These are phyloP conservation scores for Dissophora globulifera DNA, from an alignment of 192 early-diverging fungal genomes.

Conservation along the genomic window DNA sequence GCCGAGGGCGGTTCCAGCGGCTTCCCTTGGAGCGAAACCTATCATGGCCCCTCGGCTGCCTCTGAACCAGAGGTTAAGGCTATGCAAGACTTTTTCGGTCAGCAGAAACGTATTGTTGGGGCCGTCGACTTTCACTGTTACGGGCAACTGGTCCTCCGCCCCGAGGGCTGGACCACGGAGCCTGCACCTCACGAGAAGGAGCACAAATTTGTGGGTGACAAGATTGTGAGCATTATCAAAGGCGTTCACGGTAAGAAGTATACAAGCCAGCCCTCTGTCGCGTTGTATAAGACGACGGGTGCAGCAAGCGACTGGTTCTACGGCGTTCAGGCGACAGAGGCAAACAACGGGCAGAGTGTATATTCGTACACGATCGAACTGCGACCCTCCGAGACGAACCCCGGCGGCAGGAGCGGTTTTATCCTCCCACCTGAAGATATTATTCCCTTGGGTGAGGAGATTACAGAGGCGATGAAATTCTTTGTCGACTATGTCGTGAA, in stretches of 20 bases:
- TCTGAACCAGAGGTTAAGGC: conserved; percentile 62
- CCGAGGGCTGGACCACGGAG: conserved; percentile 55
- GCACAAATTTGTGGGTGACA: conserved; percentile 52
- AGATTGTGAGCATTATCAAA: conserved; percentile 55
- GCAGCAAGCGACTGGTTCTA: conserved; percentile 67
- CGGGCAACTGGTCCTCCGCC: conserved; percentile 67
- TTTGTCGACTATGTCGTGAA: conserved; percentile 41
- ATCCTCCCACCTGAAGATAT: conserved; percentile 67
- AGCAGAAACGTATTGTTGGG: conserved; percentile 63
- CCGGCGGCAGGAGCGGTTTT: conserved; percentile 60
- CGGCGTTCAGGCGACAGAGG: conserved; percentile 40
- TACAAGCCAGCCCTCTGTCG: conserved; percentile 54
- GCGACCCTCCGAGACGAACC: conserved; percentile 52
- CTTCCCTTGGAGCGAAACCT: conserved; percentile 54
- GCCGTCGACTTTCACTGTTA: conserved; percentile 70
- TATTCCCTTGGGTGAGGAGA: conserved; percentile 63
- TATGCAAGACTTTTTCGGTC: conserved; percentile 58
- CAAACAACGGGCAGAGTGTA: conserved; percentile 33
- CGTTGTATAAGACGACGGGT: conserved; percentile 66
- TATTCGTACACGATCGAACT: conserved; percentile 70
- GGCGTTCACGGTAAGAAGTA: conserved; percentile 61
- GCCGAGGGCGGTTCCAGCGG: conserved; percentile 42
- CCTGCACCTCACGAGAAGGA: conserved; percentile 34
- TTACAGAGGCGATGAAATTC: conserved; percentile 47
- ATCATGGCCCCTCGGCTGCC: conserved; percentile 47